Base-by-base conservation (phyloP, 345 rosid genomes). In the Aethionema arabicum region DNA sequence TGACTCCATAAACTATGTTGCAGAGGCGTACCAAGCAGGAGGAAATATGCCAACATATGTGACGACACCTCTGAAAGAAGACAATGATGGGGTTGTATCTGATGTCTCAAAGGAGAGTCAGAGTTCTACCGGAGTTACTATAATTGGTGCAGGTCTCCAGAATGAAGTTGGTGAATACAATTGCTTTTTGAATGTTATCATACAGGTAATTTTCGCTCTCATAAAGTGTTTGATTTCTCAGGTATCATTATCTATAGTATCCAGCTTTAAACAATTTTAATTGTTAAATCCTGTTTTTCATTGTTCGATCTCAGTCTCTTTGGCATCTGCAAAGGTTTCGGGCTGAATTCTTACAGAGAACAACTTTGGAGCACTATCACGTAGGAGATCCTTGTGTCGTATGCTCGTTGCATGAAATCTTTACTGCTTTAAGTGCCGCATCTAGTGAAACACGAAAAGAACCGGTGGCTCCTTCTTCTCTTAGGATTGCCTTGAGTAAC, bases 161-260 rank as follows among this genome's bases (percentile, higher is more conserved):
- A 93, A 93, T 74, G 91, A 90, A 74, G 78, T 84, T 74, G 99
- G 99, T 21, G 97, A 93, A 80, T 90, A 93, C 72, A 93, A 90
- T 73, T 93, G 99, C 78, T 93, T 93, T 82, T 76, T 93, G 52
- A 93, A 93, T 66, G 99, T 93, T 48, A 90, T 93, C 73, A 93
- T 93, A 78, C 99, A 93, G 96, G 97, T 93, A 54, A 7, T 52
- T 13, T 50, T 62, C 21, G 51, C 7, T 65, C 15, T 63, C 56
- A 59, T 36, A 58, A 36, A 56, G 8, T 16, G 65, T 31, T 51
- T 50, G 30, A 49, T 43, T 61, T 35, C 32, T 52, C 10, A 32
- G 42, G 31, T 36, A 11, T 58, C 32, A 15, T 2, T 8, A 4
- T 68, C 59, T 40, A 37, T 56, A 40, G 35, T 46, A 32, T 64